Percentiles rank a stretch among this genome's conserved stretches.
Conservation (phyloP, 192 early-diverging fungal species). For the Rhizoclosmatium globosum region DNA sequence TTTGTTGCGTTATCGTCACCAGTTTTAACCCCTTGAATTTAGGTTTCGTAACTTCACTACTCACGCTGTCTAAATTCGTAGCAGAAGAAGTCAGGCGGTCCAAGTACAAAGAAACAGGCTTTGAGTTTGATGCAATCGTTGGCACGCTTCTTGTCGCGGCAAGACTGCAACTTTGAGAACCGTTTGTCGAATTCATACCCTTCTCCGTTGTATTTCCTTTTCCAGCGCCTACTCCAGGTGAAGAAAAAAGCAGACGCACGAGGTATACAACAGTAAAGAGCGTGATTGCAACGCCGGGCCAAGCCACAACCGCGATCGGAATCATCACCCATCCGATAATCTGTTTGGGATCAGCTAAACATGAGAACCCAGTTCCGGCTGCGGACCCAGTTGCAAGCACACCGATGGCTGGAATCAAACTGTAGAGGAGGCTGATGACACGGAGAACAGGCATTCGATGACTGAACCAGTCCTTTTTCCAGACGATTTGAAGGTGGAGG, state of each 20-base stretch:
- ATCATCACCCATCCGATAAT: background rate
- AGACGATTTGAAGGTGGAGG: slow-evolving; percentile 15
- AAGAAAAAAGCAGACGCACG: background rate
- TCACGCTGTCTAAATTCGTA: too few species aligned
- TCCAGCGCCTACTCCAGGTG: background rate
- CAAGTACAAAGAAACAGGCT: background rate
- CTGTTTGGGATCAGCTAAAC: background rate
- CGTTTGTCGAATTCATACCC: background rate
- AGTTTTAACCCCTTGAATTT: too few species aligned
- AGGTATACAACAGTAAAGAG: background rate
- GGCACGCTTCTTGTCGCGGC: background rate
- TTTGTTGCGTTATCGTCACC: background rate
- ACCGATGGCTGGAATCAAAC: slow-evolving; percentile 1
- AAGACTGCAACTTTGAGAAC: background rate
- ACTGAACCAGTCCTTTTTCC: slow-evolving; percentile 24
- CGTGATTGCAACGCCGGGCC: slow-evolving; percentile 3
- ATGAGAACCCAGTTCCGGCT: background rate
- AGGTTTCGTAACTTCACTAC: too few species aligned
- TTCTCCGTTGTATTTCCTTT: background rate
- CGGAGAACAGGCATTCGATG: background rate
- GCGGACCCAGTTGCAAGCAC: background rate
- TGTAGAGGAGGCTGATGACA: background rate
- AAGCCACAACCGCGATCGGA: slow-evolving; percentile 4
- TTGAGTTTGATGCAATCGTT: background rate
- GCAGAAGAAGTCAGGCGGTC: too few species aligned